These are phyloP conservation scores for Kodamaea hsintzibuensis DNA, from an alignment of 805 yeast species.

Conservation along the genomic window DNA sequence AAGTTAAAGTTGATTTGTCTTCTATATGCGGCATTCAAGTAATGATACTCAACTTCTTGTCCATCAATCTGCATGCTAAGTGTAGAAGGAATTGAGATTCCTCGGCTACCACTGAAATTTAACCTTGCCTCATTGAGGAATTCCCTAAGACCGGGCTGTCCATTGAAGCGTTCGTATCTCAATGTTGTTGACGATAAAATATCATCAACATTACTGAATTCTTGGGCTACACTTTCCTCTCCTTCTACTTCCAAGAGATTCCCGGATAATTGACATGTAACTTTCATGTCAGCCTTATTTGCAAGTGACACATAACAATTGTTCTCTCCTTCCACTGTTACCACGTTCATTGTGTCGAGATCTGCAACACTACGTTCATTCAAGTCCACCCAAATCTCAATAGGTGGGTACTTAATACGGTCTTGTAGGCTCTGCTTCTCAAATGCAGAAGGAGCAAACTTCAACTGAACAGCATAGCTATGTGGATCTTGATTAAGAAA, in stretches of 20 bases:
- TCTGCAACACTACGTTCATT: constrained; percentile 37
- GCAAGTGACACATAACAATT: constrained; percentile 46
- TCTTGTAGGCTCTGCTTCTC: constrained; percentile 10
- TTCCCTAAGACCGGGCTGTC: constrained; percentile 44
- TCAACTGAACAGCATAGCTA: constrained; percentile 38
- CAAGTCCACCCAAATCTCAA: constrained; percentile 56
- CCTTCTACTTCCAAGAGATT: constrained; percentile 23
- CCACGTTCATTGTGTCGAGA: constrained; percentile 39
- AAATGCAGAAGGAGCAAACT: constrained; percentile 48
- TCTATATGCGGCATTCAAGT: constrained; percentile 44
- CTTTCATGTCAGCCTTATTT: constrained; percentile 44
- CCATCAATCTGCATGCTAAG: constrained; percentile 42
- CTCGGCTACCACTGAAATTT: constrained; percentile 39
- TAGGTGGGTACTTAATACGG: constrained; percentile 46
- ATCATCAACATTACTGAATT: constrained; percentile 7
- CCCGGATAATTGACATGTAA: constrained; percentile 41
- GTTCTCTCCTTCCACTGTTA: constrained; percentile 48
- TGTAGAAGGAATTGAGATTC: constrained; percentile 38
- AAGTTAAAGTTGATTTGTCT: constrained; percentile 46
- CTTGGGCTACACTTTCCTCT: neutral
- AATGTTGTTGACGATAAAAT: constrained; percentile 22
- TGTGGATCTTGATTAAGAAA: constrained; percentile 26
- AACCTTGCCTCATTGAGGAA: constrained; percentile 41
- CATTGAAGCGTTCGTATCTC: constrained; percentile 28
- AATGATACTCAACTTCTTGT: constrained; percentile 42